Evolutionary conservation across 1,284 basidiomycete species (phyloP), one percentile per base, ranked within the genome.

Genomic region (Rhizoctonia solani): DNA sequence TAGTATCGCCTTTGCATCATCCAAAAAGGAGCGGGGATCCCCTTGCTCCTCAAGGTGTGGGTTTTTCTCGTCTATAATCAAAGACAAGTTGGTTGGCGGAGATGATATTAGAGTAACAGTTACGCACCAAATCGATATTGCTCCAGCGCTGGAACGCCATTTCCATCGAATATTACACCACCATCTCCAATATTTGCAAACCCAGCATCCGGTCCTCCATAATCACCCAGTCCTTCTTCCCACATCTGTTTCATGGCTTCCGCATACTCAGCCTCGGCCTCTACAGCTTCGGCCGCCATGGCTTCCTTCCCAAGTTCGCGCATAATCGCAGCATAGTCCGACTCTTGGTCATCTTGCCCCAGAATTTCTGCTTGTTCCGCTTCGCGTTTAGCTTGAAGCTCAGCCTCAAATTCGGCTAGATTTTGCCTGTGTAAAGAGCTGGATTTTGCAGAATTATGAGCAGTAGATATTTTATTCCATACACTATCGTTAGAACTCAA

Each of bases 291-390:
- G 11, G 71, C 58, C 29, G 70, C 70, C 37, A 61, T 67, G 34
- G 71, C 71, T 30, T 72, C 70, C 13, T 89, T 87, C 37, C 87
- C 82, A 68, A 87, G 81, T 3, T 82, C 75, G 34, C 81, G 81
- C 85, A 92, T 90, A 42, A 91, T 78, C 72, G 92, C 88, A 68
- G 90, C 90, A 73, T 95, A 93, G 76, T 95, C 88, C 6, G 87
- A 86, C 75, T 96, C 95, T 93, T 30, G 25, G n/a, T 50, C 70
- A 16, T 66, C 68, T 30, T 55, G 66, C 3, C 61, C 52, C 14
- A 44, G 50, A 16, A 44, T 42, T 34, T 66, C 61, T 37, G 61
- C 61, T 14, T 50, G 41, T 9, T 37, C 27, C 9, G 61, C 61
- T 32, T 66, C 61, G 27, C 61, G 61, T 37, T 66, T 66, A 41